Evolutionary conservation across 495 filamentous ascomycete genomes (phyloP).

Genomic region (Hypomontagnella submonticulosa): DNA sequence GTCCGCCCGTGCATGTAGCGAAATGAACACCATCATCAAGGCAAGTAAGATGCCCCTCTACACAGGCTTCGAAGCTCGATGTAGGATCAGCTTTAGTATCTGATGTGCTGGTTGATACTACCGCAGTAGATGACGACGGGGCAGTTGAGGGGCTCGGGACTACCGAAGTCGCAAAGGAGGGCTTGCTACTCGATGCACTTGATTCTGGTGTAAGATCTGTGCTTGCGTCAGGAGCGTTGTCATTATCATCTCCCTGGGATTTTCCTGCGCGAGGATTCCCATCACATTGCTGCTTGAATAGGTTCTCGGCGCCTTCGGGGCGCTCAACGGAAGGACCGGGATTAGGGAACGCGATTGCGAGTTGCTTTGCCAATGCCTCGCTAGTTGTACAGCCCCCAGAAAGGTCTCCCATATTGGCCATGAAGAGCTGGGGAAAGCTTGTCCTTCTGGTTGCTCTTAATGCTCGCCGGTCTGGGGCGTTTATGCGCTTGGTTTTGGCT

Average conservation of each 20-base stretch:
- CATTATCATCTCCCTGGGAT: neutral
- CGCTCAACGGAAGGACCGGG: slow-evolving; percentile 39
- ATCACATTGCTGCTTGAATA: slow-evolving; percentile 42
- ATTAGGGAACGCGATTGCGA: slow-evolving; percentile 44
- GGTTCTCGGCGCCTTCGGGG: slow-evolving; percentile 37
- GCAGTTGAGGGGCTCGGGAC: slow-evolving; percentile 1
- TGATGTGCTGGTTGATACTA: slow-evolving; percentile 3
- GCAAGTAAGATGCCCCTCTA: slow-evolving; percentile 42
- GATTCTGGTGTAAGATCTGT: neutral
- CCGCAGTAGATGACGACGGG: neutral
- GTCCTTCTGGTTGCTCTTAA: slow-evolving; percentile 4
- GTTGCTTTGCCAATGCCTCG: slow-evolving; percentile 57
- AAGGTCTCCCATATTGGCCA: slow-evolving; percentile 35
- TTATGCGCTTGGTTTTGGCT: slow-evolving; percentile 18
- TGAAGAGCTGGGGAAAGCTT: slow-evolving; percentile 33
- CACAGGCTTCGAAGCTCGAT: slow-evolving; percentile 12
- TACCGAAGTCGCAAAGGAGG: neutral
- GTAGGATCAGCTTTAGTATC: neutral
- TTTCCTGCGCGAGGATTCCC: slow-evolving; percentile 35
- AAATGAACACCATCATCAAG: slow-evolving; percentile 37
- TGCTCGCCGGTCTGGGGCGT: slow-evolving; percentile 11
- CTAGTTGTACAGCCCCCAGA: slow-evolving; percentile 33
- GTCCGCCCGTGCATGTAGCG: slow-evolving; percentile 42
- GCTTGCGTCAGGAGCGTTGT: slow-evolving; percentile 8
- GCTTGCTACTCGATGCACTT: neutral